A percentile compares a stretch with the other conserved stretches of the same genome.
These are phyloP conservation scores for Fusarium hostae DNA, from an alignment of 2,329 filamentous ascomycete species.

Conservation along the genomic window DNA sequence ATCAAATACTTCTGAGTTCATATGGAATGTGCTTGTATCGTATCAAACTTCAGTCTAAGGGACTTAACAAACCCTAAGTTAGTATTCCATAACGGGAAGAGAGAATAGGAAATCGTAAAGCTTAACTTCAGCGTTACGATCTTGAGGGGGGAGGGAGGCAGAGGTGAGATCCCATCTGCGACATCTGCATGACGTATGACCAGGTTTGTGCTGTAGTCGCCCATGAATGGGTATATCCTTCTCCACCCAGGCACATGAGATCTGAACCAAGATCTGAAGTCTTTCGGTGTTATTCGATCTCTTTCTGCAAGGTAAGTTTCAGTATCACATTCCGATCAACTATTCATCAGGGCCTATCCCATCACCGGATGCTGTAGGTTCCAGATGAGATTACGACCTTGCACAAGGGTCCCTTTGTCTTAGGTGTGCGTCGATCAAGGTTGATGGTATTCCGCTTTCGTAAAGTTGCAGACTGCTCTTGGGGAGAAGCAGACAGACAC, in stretches of 20 bases:
- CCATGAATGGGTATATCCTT: background rate
- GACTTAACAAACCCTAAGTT: background rate
- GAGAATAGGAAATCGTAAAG: accelerated
- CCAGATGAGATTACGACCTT: background rate
- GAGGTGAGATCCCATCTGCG: background rate
- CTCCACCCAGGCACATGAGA: background rate
- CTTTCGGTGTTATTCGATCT: background rate
- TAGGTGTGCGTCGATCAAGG: background rate
- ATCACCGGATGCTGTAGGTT: background rate
- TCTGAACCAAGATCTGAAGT: background rate
- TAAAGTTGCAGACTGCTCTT: background rate
- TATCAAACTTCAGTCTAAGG: accelerated
- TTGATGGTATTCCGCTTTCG: no score
- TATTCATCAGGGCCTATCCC: background rate
- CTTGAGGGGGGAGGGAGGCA: no score
- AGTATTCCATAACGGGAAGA: accelerated
- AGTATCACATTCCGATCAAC: background rate
- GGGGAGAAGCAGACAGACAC: background rate
- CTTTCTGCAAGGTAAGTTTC: background rate
- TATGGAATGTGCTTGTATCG: accelerated
- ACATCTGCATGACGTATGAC: background rate
- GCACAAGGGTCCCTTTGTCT: background rate
- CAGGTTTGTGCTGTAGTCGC: background rate
- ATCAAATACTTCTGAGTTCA: accelerated
- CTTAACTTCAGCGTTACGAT: background rate